These are phyloP conservation scores for Fraxinus sp. DNA, from an alignment of 305 asterid genomes.

Conservation along the genomic window DNA sequence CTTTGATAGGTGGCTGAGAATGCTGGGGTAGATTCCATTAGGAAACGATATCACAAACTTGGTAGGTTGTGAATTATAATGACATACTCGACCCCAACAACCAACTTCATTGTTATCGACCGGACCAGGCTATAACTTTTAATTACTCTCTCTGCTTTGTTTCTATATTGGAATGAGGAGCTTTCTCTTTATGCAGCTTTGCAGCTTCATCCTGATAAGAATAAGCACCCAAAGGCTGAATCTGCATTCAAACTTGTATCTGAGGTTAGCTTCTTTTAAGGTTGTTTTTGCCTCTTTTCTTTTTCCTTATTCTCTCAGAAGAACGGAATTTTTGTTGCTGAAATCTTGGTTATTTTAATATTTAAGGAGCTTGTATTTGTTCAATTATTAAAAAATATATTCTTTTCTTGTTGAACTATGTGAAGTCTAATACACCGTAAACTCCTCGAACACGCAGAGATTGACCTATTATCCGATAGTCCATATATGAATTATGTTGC, in stretches of 20 bases:
- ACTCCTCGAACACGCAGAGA: neutral
- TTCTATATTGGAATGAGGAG: neutral
- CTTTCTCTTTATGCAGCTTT: conserved; percentile 42
- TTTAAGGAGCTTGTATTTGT: neutral
- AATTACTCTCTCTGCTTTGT: neutral
- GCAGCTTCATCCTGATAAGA: conserved; percentile 85
- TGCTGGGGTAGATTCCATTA: conserved; percentile 45
- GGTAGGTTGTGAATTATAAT: conserved; percentile 37
- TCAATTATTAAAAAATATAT: neutral
- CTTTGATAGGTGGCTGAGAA: conserved; percentile 53
- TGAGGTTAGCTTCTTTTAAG: conserved; percentile 38
- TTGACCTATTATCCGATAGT: neutral
- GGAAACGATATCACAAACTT: conserved; percentile 61
- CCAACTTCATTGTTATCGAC: neutral
- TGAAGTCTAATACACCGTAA: neutral
- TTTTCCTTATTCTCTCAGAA: neutral
- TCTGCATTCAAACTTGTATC: conserved; percentile 76
- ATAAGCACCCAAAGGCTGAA: conserved; percentile 75
- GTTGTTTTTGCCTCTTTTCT: neutral
- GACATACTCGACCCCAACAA: neutral
- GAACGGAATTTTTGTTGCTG: neutral
- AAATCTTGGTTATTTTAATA: neutral
- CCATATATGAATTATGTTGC: neutral
- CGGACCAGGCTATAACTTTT: neutral
- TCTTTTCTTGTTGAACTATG: neutral